phyloP scores from a whole-genome alignment of 441 rosid genomes.

The Raphanus hybrid region DNA sequence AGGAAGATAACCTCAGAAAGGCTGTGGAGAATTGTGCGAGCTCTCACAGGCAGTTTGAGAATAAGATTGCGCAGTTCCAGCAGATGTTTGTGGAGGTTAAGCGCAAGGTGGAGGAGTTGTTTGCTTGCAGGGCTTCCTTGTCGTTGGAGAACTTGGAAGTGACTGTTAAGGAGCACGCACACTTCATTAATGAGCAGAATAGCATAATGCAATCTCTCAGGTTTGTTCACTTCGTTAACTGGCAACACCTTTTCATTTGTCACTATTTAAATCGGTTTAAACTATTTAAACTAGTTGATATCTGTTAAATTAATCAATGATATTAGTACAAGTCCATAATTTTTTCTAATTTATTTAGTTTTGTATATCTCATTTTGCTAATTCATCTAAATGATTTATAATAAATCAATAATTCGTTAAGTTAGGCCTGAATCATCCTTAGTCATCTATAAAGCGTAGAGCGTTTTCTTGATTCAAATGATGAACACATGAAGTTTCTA shows the following conservation, averaged over 20 bases:
- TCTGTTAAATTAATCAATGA: too few species aligned
- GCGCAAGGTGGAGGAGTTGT: constrained; percentile 79
- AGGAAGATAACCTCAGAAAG: constrained; percentile 84
- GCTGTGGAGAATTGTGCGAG: constrained; percentile 67
- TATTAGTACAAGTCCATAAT: too few species aligned
- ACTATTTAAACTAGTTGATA: too few species aligned
- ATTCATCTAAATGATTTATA: too few species aligned
- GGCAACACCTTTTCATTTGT: constrained; percentile 9
- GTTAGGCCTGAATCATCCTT: too few species aligned
- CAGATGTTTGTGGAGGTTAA: constrained; percentile 78
- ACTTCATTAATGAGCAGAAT: constrained; percentile 74
- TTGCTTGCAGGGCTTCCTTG: constrained; percentile 58
- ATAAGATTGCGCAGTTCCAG: constrained; percentile 83
- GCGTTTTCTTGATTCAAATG: too few species aligned
- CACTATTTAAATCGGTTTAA: too few species aligned
- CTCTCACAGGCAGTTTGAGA: constrained; percentile 94
- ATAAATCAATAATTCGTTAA: too few species aligned
- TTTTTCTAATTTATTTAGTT: too few species aligned
- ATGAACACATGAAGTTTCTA: not conserved
- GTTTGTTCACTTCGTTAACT: constrained; percentile 50
- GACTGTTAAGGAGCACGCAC: constrained; percentile 68
- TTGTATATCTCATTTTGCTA: too few species aligned
- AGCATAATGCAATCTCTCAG: constrained; percentile 97
- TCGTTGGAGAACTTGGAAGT: constrained; percentile 68
- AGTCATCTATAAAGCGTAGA: too few species aligned